A percentile compares a stretch with the other conserved stretches of the same genome.
Conservation (phyloP, 1,284 basidiomycete species). For the Mycena citricolor region DNA sequence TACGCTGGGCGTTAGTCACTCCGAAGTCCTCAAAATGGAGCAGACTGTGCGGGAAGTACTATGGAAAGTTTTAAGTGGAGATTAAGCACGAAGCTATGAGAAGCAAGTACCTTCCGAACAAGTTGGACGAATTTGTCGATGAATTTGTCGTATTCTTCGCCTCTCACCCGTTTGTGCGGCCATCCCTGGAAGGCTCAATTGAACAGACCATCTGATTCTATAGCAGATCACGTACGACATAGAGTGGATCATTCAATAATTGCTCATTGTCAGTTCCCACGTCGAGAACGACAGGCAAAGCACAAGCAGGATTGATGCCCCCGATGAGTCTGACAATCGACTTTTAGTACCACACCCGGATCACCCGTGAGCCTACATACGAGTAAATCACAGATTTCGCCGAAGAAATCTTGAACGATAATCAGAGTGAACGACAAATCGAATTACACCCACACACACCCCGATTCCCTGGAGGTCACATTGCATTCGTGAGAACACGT, state of each 20-base stretch:
- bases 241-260: slow-evolving; percentile 61
- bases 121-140: slow-evolving; percentile 56
- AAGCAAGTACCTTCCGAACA: neutral
- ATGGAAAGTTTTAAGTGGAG: slow-evolving; percentile 52
- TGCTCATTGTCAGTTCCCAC: slow-evolving; percentile 77
- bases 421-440: slow-evolving; percentile 10
- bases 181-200: slow-evolving; percentile 50
- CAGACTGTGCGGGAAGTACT: slow-evolving; percentile 46
- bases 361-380: slow-evolving; percentile 37
- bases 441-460: slow-evolving; percentile 25
- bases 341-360: too few species aligned
- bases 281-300: slow-evolving; percentile 69
- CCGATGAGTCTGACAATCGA: slow-evolving; percentile 59
- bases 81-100: slow-evolving; percentile 46
- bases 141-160: slow-evolving; percentile 66
- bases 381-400: slow-evolving; percentile 89
- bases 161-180: slow-evolving; percentile 61
- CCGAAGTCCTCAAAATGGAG: slow-evolving; percentile 82
- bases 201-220: neutral
- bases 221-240: slow-evolving; percentile 53
- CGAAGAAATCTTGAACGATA: slow-evolving; percentile 63
- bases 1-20: slow-evolving; percentile 69
- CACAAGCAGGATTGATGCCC: slow-evolving; percentile 73
- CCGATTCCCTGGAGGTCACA: slow-evolving; percentile 45
- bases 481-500: too few species aligned